Evolutionary conservation across 2,329 filamentous ascomycete species (phyloP), one percentile per base, ranked within the genome.

Genomic region (Sordariomycetes sp.): DNA sequence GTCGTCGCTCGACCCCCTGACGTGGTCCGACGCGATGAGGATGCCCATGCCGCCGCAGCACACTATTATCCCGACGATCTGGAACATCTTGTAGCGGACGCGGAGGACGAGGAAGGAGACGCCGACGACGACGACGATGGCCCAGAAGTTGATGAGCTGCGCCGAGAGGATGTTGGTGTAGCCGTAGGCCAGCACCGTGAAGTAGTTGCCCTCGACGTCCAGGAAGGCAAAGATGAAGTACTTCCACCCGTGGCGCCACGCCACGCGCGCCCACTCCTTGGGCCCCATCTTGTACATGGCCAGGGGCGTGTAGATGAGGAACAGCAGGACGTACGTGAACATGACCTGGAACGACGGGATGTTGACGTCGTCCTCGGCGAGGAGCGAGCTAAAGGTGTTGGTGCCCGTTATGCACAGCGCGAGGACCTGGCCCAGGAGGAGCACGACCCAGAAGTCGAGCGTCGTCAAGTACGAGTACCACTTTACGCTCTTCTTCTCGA

Each of bases 101-200:
- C 79, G 80, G 59, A 99, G 81, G 64, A 96, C 76, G 61, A 85
- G 62, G 72, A 95, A 91, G 32, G 90, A 96, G 62, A 96, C 74
- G 60, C 87, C 67, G 22, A 97, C 90, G 24, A 99, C 94, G 61
- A 92, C 85, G 55, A 95, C 89, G 63, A 99, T 97, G 64, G 91
- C 89, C 92, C 92, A 97, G 75, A 97, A 97, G 78, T 96, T 96
- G 74, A 99, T 90, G 56, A 99, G 80, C 76, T 97, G 91, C 17
- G 90, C 90, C 22, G 87, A 94, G 54, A 97, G 79, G 64, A 96
- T 86, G 65, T 91, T 96, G 57, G 92, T 96, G 76, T 95, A 84
- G 59, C 87, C 81, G 75, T 97, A 99, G 5, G 92, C 94, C 54
- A 96, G 79, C 55, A 99, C 92, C 65, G 91, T 91, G 69, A 97